These are phyloP conservation scores for Arachis hypogaea DNA, from an alignment of 306 rosid species.

Conservation along the genomic window DNA sequence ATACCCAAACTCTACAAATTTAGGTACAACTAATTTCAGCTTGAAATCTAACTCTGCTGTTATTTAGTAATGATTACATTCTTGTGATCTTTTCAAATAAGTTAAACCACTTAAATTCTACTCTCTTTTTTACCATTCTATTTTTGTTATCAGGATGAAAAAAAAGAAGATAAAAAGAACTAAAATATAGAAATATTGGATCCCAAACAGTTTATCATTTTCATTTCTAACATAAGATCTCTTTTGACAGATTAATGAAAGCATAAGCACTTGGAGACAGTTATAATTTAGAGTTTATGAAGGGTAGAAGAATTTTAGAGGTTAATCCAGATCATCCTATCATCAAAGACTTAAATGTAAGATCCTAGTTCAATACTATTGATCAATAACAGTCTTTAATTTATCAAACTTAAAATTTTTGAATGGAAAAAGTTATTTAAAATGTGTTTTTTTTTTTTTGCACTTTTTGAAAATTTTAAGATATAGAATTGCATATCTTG, in stretches of 20 bases:
- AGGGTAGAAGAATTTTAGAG: constrained; percentile 97
- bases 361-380: constrained; percentile 34
- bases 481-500: too few species aligned
- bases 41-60: too few species aligned
- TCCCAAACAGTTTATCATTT: background rate
- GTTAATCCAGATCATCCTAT: constrained; percentile 94
- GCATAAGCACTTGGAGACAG: constrained; percentile 97
- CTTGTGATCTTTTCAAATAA: too few species aligned
- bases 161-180: constrained; percentile 69
- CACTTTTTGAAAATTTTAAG: too few species aligned
- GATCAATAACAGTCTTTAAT: background rate
- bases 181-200: constrained; percentile 95
- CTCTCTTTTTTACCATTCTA: background rate
- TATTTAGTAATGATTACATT: too few species aligned
- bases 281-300: constrained; percentile 94
- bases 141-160: constrained; percentile 65
- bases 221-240: background rate
- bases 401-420: background rate
- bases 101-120: too few species aligned
- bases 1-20: too few species aligned
- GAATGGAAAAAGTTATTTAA: too few species aligned
- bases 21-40: too few species aligned
- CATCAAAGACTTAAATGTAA: constrained; percentile 79
- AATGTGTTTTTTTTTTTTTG: too few species aligned
- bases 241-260: constrained; percentile 80